Percentiles rank a stretch among this genome's conserved stretches.
Conservation (phyloP, 352 stramenopile species). For the Pythium sp. region DNA sequence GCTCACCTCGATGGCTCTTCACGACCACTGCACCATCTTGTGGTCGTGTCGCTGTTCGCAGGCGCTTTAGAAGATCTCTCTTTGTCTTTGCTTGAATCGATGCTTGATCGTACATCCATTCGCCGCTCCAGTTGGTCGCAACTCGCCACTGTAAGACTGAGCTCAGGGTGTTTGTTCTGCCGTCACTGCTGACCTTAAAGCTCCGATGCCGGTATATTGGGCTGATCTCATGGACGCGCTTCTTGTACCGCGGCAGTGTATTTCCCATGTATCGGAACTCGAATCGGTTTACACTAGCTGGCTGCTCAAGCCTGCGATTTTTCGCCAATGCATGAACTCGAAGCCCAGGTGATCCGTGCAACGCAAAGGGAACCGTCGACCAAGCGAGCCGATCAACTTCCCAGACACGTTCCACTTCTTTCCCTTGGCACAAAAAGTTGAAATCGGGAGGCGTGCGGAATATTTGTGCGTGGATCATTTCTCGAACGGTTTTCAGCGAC, state of each 20-base stretch:
- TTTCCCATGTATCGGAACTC: constrained; percentile 70
- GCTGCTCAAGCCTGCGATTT: constrained; percentile 42
- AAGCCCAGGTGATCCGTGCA: constrained; percentile 51
- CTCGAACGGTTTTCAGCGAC: constrained; percentile 42
- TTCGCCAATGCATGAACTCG: constrained; percentile 28
- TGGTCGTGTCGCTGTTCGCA: constrained; percentile 32
- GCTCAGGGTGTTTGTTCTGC: constrained; percentile 25
- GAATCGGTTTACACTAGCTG: constrained; percentile 31
- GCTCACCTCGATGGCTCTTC: constrained; percentile 47
- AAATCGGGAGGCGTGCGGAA: constrained; percentile 41
- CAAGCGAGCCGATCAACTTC: constrained; percentile 53
- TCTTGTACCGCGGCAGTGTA: constrained; percentile 57
- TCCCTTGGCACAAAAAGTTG: constrained; percentile 49
- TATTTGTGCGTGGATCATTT: constrained; percentile 44
- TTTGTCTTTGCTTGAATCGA: constrained; percentile 35
- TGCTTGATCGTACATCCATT: constrained; percentile 56
- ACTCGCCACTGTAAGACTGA: constrained; percentile 40
- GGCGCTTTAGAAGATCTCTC: constrained; percentile 29
- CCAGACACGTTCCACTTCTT: constrained; percentile 47
- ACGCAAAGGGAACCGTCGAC: constrained; percentile 56
- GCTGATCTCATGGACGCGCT: constrained; percentile 45
- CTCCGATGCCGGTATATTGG: constrained; percentile 48
- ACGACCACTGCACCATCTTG: constrained; percentile 30
- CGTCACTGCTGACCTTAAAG: constrained; percentile 29
- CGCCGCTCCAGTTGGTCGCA: constrained; percentile 55